These are phyloP conservation scores for Ceratobasidium sp. DNA, from an alignment of 1,284 basidiomycete species.

Conservation along the genomic window DNA sequence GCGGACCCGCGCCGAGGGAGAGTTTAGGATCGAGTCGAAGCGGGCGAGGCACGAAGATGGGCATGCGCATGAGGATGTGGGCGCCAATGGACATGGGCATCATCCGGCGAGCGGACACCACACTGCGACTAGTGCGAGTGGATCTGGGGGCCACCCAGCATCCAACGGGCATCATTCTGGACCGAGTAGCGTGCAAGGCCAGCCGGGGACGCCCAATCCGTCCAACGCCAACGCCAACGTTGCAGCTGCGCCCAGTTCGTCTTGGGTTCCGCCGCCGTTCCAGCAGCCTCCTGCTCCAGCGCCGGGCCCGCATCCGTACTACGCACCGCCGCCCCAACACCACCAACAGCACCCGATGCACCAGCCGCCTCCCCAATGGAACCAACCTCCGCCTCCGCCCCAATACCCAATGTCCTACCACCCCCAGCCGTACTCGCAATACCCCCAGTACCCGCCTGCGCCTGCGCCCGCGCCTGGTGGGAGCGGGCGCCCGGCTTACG, in stretches of 20 bases:
- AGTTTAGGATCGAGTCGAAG: constrained; percentile 41
- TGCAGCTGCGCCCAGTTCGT: neutral
- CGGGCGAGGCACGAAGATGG: constrained; percentile 35
- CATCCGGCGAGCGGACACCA: neutral
- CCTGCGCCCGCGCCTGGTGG: constrained; percentile 42
- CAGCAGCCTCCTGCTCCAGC: constrained; percentile 46
- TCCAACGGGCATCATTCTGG: constrained; percentile 1
- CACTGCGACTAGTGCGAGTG: neutral
- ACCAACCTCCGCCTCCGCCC: constrained; percentile 46
- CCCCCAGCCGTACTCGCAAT: constrained; percentile 45
- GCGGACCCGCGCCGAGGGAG: constrained; percentile 48
- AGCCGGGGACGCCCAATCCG: constrained; percentile 6
- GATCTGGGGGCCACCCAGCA: neutral
- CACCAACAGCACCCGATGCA: constrained; percentile 48
- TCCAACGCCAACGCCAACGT: neutral
- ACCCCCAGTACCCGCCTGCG: constrained; percentile 47
- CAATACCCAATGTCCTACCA: constrained; percentile 37
- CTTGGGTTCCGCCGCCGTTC: constrained; percentile 25
- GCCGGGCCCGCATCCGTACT: constrained; percentile 36
- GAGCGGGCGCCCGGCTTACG: constrained; percentile 13
- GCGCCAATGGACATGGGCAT: neutral
- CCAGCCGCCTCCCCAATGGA: constrained; percentile 45
- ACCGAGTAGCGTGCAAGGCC: constrained; percentile 8
- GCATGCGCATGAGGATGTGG: constrained; percentile 4
- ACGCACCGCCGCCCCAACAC: constrained; percentile 43